Evolutionary conservation across 2,329 filamentous ascomycete species (phyloP).

Genomic region (Fusarium agapanthi): DNA sequence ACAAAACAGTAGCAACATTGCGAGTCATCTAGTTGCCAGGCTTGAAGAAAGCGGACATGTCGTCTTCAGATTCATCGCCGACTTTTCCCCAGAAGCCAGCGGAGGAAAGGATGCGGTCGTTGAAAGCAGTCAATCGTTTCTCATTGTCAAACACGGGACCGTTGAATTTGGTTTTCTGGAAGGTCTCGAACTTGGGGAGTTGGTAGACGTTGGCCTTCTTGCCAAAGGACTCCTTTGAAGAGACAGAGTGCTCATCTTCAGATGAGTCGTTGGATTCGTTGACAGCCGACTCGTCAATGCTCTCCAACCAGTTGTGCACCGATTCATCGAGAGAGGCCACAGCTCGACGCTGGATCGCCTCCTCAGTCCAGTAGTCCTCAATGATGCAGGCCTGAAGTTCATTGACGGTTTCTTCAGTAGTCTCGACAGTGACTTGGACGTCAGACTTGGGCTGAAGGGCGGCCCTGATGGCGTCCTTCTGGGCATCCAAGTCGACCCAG

Average conservation of each 20-base stretch:
- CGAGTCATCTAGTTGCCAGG: background rate
- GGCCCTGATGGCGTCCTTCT: background rate
- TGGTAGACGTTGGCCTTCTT: background rate
- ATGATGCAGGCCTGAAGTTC: background rate
- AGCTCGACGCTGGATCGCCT: background rate
- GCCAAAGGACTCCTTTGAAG: background rate
- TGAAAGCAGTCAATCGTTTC: background rate
- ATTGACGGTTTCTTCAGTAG: too few species aligned
- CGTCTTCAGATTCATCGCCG: background rate
- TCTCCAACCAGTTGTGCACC: background rate
- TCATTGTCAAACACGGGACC: background rate
- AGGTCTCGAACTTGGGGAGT: background rate
- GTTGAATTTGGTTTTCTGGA: background rate
- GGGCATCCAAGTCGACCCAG: background rate
- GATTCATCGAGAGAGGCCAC: rapidly evolving
- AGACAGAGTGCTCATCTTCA: background rate
- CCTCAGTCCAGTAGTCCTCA: rapidly evolving
- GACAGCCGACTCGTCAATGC: rapidly evolving
- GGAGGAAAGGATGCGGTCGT: background rate
- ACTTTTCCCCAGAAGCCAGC: background rate
- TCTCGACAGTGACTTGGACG: background rate
- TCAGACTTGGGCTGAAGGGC: background rate
- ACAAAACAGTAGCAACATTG: rapidly evolving
- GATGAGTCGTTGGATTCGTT: background rate
- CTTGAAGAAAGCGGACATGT: background rate